These are phyloP conservation scores for Dorcoceras hygrometricum DNA, from an alignment of 257 asterid species.

Conservation along the genomic window DNA sequence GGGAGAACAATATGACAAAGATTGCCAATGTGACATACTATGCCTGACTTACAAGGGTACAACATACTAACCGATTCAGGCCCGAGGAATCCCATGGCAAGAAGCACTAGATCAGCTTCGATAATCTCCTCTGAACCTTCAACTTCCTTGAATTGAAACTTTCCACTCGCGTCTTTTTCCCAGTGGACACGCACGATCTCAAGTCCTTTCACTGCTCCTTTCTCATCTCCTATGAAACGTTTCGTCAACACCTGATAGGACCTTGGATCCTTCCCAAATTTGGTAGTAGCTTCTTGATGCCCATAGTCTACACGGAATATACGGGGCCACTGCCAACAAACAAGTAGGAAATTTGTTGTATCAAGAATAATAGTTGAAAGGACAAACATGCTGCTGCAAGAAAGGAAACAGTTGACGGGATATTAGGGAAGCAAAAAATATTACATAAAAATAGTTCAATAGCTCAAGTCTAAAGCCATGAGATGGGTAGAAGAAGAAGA, in stretches of 20 bases:
- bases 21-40: background rate
- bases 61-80: slow-evolving; percentile 80
- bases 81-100: slow-evolving; percentile 99
- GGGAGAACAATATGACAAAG: background rate
- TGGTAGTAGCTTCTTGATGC: slow-evolving; percentile 88
- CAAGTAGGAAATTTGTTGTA: background rate
- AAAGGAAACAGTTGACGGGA: background rate
- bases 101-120: slow-evolving; percentile 76
- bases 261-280: slow-evolving; percentile 95
- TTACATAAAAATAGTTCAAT: background rate
- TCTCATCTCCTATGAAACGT: slow-evolving; percentile 78
- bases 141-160: slow-evolving; percentile 83
- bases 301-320: slow-evolving; percentile 93
- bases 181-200: slow-evolving; percentile 75
- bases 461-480: background rate
- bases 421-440: background rate
- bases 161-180: slow-evolving; percentile 92
- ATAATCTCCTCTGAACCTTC: slow-evolving; percentile 95
- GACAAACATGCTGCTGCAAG: background rate
- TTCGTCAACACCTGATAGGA: slow-evolving; percentile 92
- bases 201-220: slow-evolving; percentile 75
- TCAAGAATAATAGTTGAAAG: background rate
- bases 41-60: background rate
- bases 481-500: background rate
- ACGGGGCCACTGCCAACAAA: slow-evolving; percentile 81